A percentile compares a stretch with the other conserved stretches of the same genome.
These are phyloP conservation scores for Fusarium sacchari DNA, from an alignment of 2,329 filamentous ascomycete genomes.

Conservation along the genomic window DNA sequence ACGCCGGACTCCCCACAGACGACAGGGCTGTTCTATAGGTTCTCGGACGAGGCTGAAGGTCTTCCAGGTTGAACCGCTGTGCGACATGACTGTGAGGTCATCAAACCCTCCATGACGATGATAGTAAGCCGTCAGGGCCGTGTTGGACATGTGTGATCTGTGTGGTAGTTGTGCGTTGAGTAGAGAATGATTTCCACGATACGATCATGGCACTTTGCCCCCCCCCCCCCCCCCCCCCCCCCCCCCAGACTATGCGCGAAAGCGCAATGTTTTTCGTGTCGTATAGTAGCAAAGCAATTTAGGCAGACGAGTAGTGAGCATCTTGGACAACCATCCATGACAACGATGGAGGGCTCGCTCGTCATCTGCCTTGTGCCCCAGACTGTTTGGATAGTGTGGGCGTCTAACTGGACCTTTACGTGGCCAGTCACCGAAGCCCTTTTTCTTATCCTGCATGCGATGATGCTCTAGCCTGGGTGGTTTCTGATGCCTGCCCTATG, in stretches of 20 bases:
- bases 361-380: slow-evolving; percentile 8
- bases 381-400: slow-evolving; percentile 1
- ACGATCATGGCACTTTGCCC: slow-evolving; percentile 3
- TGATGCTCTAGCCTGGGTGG: slow-evolving; percentile 4
- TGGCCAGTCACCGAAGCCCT: slow-evolving; percentile 10
- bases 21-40: slow-evolving; percentile 19
- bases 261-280: not conserved
- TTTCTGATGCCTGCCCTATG: slow-evolving; percentile 33
- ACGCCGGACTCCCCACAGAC: slow-evolving; percentile 23
- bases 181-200: not conserved
- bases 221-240: too few species aligned
- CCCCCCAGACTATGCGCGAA: not conserved
- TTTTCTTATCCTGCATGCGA: slow-evolving; percentile 10
- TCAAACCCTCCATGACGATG: slow-evolving; percentile 32
- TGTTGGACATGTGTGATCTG: not conserved
- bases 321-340: not conserved
- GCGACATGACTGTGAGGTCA: slow-evolving; percentile 35
- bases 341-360: slow-evolving; percentile 2
- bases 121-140: slow-evolving; percentile 6
- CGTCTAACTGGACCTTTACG: not conserved
- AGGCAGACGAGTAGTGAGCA: slow-evolving; percentile 23
- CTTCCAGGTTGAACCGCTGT: slow-evolving; percentile 8
- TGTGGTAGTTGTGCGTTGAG: not conserved
- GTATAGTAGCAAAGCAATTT: slow-evolving; percentile 1
- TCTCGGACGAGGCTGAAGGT: slow-evolving; percentile 32